Evolutionary conservation across 2,329 filamentous ascomycete genomes (phyloP), one percentile per base, ranked within the genome.

Genomic region (Fusarium sp.): DNA sequence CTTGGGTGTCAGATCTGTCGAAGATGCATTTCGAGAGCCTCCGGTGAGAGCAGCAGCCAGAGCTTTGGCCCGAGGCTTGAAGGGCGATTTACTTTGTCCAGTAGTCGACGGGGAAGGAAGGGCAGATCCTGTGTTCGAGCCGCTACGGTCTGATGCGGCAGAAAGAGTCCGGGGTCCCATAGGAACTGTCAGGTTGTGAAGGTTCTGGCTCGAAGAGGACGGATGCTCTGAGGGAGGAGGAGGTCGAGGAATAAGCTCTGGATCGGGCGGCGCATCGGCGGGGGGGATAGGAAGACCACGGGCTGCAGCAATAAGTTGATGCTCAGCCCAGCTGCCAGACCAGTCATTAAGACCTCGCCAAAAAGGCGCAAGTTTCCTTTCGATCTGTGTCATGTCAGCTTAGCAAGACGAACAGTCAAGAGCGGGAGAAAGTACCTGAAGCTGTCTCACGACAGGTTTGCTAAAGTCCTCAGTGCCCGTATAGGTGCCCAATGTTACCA

Each of bases 321-420:
- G 90, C 75, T 99, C 96, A 14, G 93, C 92, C 96, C 96, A 99
- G 52, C 88, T 92, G 22, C 92, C 87, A 17, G 90, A 91, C 78
- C 96, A 93, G 78, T 98, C 94, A 68, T 97, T 91, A 6, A 99
- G 83, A 7, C 96, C 96, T 75, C 91, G 90, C 94, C 95, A 99
- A 78, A 99, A 99, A 0, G 96, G 96, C 41, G 96, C 96, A 65
- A 99, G 81, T 65, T 92, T 90, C 71, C 96, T 88, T 80, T 99
- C 96, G 77, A 99, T 94, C 95, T 98, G 66, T 44, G n/a, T 8
- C 4, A 46, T 55, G 67, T 77, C 51, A 73, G 66, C 50, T 56
- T 58, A 50, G 35, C 27, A n/a, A 6, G 27, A 27, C 22, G 20
- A 23, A 8, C 7, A 41, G 22, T 7, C 15, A 19, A 19, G 13